phyloP scores from a whole-genome alignment of 176 grass and related monocot species.

The Oryza meyeriana region DNA sequence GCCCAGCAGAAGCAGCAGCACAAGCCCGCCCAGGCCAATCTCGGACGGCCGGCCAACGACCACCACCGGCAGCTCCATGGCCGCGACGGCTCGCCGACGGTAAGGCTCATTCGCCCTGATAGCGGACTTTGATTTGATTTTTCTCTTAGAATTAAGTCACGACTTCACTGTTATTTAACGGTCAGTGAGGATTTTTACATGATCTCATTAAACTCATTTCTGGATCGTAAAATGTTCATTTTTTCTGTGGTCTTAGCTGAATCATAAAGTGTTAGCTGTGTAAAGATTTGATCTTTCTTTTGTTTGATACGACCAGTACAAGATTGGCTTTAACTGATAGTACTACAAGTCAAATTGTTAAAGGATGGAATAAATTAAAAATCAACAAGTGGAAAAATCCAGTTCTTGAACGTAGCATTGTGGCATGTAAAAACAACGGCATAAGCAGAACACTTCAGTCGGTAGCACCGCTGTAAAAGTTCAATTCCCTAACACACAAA shows the following conservation, averaged over 20 bases:
- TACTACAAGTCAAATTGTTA: slow-evolving; percentile 4
- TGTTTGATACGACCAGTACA: not conserved
- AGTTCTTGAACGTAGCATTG: slow-evolving; percentile 21
- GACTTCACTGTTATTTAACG: not conserved
- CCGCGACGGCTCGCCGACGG: slow-evolving; percentile 59
- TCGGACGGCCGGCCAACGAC: slow-evolving; percentile 30
- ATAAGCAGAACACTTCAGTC: not conserved
- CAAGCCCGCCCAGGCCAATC: slow-evolving; percentile 12
- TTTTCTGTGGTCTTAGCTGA: not conserved
- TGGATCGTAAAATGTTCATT: not conserved
- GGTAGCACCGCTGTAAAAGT: not conserved
- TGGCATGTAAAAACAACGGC: not conserved
- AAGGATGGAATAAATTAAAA: not conserved
- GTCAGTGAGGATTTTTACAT: not conserved
- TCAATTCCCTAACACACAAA: not conserved
- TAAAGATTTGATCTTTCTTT: not conserved
- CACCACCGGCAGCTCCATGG: slow-evolving; percentile 47
- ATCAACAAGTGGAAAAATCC: not conserved
- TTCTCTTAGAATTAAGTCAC: not conserved
- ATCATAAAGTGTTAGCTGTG: not conserved
- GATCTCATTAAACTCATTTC: not conserved
- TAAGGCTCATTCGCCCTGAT: not conserved
- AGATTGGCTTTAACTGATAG: slow-evolving; percentile 1
- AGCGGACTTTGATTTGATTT: not conserved
- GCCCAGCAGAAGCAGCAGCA: slow-evolving; percentile 17